Evolutionary conservation across 176 grass and related monocot genomes (phyloP).

Genomic region (Oryza meridionalis): DNA sequence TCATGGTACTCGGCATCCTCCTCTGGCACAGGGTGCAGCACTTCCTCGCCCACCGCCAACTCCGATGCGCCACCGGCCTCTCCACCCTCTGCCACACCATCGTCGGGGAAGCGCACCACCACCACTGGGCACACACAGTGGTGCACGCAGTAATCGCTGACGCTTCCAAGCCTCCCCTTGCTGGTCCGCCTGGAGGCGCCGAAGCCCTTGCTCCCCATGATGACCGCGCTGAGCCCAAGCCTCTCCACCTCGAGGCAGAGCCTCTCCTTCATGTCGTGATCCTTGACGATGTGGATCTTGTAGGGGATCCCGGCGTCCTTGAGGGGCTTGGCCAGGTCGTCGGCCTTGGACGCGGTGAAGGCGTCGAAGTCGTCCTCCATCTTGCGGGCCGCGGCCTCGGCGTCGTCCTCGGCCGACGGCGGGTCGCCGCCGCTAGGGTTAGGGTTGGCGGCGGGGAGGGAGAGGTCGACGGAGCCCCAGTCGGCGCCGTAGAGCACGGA

Average conservation of each 20-base stretch:
- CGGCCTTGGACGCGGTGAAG: constrained; percentile 70
- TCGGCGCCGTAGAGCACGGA: constrained; percentile 91
- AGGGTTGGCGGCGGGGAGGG: constrained; percentile 46
- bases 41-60: constrained; percentile 4
- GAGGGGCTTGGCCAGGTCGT: constrained; percentile 76
- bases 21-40: constrained; percentile 77
- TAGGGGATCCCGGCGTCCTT: constrained; percentile 73
- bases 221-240: constrained; percentile 81
- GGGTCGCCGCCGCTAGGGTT: constrained; percentile 13
- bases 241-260: constrained; percentile 99
- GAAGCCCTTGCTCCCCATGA: constrained; percentile 97
- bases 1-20: constrained; percentile 91
- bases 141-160: constrained; percentile 97
- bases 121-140: constrained; percentile 96
- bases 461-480: constrained; percentile 82
- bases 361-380: constrained; percentile 83
- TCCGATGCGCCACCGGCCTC: neutral
- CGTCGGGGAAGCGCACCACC: constrained; percentile 77
- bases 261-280: constrained; percentile 99
- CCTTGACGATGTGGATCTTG: constrained; percentile 94
- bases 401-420: constrained; percentile 42
- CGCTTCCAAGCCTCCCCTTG: constrained; percentile 89
- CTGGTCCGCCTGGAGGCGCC: constrained; percentile 62
- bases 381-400: constrained; percentile 68
- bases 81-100: constrained; percentile 38